Evolutionary conservation across 495 filamentous ascomycete genomes (phyloP).

Genomic region (Penicillium argentinense): DNA sequence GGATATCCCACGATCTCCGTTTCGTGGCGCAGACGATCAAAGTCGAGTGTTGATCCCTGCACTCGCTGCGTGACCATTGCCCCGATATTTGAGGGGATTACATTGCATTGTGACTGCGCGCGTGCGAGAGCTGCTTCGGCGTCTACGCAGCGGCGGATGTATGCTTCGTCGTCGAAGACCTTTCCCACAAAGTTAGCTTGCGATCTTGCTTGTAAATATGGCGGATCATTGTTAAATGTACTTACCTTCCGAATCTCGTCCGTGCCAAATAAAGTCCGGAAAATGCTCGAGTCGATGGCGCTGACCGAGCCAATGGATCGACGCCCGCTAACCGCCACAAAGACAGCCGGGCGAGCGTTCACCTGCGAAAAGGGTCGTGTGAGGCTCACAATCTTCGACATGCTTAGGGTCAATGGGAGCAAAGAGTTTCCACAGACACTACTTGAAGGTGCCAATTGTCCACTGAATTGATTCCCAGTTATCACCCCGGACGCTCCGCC

Average conservation of each 20-base stretch:
- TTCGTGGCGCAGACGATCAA: conserved; percentile 41
- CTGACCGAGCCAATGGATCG: conserved; percentile 34
- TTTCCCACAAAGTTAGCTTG: too few species aligned
- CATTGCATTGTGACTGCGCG: conserved; percentile 42
- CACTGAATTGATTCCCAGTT: too few species aligned
- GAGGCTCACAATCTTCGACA: conserved; percentile 2
- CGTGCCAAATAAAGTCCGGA: conserved; percentile 50
- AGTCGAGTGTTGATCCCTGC: conserved; percentile 31
- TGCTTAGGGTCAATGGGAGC: too few species aligned
- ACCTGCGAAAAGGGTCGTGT: background rate
- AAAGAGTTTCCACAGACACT: too few species aligned
- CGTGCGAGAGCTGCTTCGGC: conserved; percentile 51
- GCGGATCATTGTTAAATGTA: too few species aligned
- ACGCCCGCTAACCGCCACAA: background rate
- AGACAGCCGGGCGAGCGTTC: background rate
- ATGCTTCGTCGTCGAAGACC: conserved; percentile 50
- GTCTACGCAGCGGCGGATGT: conserved; percentile 48
- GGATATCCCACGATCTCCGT: conserved; percentile 57
- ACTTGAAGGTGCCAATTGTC: too few species aligned
- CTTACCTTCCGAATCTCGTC: conserved; percentile 49
- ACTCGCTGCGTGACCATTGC: conserved; percentile 36
- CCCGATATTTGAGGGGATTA: conserved; percentile 46
- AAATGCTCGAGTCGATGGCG: conserved; percentile 51
- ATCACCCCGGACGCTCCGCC: too few species aligned
- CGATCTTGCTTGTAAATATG: too few species aligned